phyloP scores from a whole-genome alignment of 192 early-diverging fungal genomes.

The Backusella liffmaniae region DNA sequence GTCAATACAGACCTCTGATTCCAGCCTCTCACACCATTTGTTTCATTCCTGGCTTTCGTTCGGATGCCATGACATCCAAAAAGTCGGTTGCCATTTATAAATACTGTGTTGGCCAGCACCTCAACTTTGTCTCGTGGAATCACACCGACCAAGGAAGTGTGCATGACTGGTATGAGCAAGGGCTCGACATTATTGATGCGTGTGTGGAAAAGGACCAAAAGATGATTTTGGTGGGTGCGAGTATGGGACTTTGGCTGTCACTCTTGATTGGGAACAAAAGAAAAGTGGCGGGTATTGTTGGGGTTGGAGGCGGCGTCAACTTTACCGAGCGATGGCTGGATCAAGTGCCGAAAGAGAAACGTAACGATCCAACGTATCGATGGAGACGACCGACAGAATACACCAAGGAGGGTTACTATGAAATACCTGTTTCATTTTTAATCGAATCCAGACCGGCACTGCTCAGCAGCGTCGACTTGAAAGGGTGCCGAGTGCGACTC shows the following conservation, averaged over 20 bases:
- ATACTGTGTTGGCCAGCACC: not conserved
- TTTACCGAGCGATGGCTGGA: constrained; percentile 29
- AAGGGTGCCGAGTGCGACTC: constrained; percentile 5
- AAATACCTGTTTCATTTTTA: constrained; percentile 24
- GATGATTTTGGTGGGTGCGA: constrained; percentile 19
- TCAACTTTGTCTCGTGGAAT: constrained; percentile 29
- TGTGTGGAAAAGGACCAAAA: not conserved
- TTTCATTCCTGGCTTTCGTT: constrained; percentile 39
- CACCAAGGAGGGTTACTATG: constrained; percentile 23
- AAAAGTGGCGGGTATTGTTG: constrained; percentile 12
- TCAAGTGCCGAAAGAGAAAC: constrained; percentile 15
- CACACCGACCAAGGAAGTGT: constrained; percentile 20
- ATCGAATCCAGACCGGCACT: constrained; percentile 13
- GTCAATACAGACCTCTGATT: not conserved
- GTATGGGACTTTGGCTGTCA: constrained; percentile 35
- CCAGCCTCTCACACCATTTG: constrained; percentile 16
- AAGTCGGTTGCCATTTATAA: constrained; percentile 23
- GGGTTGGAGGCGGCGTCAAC: constrained; percentile 27
- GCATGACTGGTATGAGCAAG: constrained; percentile 22
- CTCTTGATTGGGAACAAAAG: not conserved
- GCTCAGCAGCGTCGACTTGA: not conserved
- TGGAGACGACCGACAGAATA: constrained; percentile 27
- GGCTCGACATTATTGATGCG: not conserved
- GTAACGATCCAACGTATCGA: not conserved
- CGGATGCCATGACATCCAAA: constrained; percentile 14